Evolutionary conservation across 208 protist genomes (phyloP), one percentile per base, ranked within the genome.

Genomic region (Wallacemonas sp.): DNA sequence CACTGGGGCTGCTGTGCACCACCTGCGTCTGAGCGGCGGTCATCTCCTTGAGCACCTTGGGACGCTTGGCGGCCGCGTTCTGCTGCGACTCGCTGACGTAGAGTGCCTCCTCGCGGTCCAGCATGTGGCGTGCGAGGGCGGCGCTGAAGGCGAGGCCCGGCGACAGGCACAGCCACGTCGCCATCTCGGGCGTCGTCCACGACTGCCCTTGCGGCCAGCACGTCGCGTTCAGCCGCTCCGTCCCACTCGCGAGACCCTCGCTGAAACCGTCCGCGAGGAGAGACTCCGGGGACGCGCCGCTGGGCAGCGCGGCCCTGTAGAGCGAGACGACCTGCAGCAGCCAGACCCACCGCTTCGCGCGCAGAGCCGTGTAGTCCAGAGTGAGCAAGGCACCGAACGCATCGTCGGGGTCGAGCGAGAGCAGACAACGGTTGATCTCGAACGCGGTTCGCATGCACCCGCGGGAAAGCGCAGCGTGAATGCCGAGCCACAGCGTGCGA

Each of bases 101-200:
- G 21, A 61, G 27, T 3, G 32, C 24, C 19, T 74, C 61, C 49
- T 91, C 88, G 0, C 81, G 61, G 43, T 93, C 86, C 2, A 95
- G 70, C 65, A 90, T 86, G 70, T 82, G 76, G 39, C 81, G 72
- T 8, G 87, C 90, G 30, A 95, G 61, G 2, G 87, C 90, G 57
- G 77, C 88, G 68, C 85, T 90, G 56, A 95, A 93, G 64, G 81
- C 79, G 46, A 85, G 90, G 57, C 81, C 83, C 2, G 90, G 90
- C 41, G 93, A 71, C 64, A 29, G 33, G 62, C 39, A 82, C 54
- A 30, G 60, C 47, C 29, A 77, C 32, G 14, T 68, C 47, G 62
- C 69, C 67, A 27, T 48, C 6, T 63, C 29, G 32, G 65, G 55
- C 65, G 65, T 46, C 44, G 57, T 41, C 61, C 61, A 68, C 44